phyloP scores from a whole-genome alignment of 2,329 filamentous ascomycete species.

The Fusarium subglutinans region DNA sequence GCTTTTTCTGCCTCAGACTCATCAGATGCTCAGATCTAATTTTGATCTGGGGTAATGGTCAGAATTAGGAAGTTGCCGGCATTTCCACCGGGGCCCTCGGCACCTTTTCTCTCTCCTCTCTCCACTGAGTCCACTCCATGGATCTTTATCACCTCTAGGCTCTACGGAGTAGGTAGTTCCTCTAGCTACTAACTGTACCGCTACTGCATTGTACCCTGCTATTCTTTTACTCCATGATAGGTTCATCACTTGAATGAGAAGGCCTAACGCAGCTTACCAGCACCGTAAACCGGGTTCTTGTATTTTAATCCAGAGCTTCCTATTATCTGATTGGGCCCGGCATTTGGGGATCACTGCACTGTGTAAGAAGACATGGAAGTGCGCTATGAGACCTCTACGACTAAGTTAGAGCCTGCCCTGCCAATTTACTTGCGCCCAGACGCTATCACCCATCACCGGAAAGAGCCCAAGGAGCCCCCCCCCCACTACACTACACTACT shows the following conservation, averaged over 20 bases:
- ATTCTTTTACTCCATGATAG: neutral
- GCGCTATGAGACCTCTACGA: neutral
- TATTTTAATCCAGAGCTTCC: neutral
- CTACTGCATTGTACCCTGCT: neutral
- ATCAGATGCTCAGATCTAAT: neutral
- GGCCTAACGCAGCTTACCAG: neutral
- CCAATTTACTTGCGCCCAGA: slow-evolving; percentile 10
- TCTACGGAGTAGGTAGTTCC: neutral
- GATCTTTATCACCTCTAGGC: neutral
- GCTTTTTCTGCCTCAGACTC: neutral
- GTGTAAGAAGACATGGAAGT: slow-evolving; percentile 4
- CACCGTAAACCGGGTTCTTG: slow-evolving; percentile 5
- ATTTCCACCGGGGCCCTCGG: slow-evolving; percentile 11
- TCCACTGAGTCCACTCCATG: neutral
- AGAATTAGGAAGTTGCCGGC: slow-evolving; percentile 8
- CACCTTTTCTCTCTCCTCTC: neutral
- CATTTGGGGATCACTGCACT: slow-evolving; percentile 17
- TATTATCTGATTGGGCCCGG: neutral
- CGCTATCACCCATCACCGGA: slow-evolving; percentile 25
- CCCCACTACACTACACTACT: neutral
- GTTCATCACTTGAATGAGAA: neutral
- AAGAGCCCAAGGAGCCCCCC: slow-evolving; percentile 10
- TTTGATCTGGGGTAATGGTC: slow-evolving; percentile 6
- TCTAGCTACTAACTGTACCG: neutral
- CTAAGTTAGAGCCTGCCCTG: neutral